Evolutionary conservation across 371 early-diverging fungal species (phyloP).

Genomic region (Mucor saturninus): DNA sequence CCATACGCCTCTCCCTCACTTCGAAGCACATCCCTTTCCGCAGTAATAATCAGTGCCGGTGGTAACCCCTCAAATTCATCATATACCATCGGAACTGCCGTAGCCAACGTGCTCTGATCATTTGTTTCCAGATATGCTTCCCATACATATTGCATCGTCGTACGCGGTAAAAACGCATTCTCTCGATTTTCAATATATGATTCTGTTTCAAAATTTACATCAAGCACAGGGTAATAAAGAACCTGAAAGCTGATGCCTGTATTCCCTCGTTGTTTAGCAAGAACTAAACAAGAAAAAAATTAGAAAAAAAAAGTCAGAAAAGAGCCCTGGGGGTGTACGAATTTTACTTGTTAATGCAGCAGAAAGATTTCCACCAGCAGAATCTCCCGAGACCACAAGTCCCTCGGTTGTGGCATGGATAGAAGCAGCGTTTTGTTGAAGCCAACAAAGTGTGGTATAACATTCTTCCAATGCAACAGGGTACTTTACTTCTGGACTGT

Average conservation of each 20-base stretch:
- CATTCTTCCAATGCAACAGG: constrained; percentile 39
- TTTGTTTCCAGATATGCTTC: constrained; percentile 23
- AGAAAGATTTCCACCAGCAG: constrained; percentile 43
- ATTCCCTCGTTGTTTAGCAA: constrained; percentile 33
- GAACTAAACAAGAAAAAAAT: constrained; percentile 15
- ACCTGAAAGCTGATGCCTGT: constrained; percentile 32
- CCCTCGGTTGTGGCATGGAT: constrained; percentile 25
- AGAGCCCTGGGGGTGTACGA: neutral
- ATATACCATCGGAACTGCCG: constrained; percentile 22
- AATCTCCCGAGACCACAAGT: constrained; percentile 38
- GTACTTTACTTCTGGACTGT: constrained; percentile 31
- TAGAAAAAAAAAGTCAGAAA: neutral
- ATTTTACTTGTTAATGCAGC: constrained; percentile 34
- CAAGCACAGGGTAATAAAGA: constrained; percentile 37
- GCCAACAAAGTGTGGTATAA: constrained; percentile 30
- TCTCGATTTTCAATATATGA: constrained; percentile 25
- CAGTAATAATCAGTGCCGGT: constrained; percentile 38
- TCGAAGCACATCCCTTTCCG: constrained; percentile 42
- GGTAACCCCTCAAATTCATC: constrained; percentile 40
- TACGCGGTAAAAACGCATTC: constrained; percentile 16
- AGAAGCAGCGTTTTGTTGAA: constrained; percentile 13
- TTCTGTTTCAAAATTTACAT: constrained; percentile 22
- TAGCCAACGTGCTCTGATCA: constrained; percentile 3
- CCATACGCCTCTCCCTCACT: constrained; percentile 45
- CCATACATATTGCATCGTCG: constrained; percentile 24